A percentile compares a stretch with the other conserved stretches of the same genome.
Evolutionary conservation across 805 yeast species (phyloP).

Genomic region (Ogataea trehaloabstinens): DNA sequence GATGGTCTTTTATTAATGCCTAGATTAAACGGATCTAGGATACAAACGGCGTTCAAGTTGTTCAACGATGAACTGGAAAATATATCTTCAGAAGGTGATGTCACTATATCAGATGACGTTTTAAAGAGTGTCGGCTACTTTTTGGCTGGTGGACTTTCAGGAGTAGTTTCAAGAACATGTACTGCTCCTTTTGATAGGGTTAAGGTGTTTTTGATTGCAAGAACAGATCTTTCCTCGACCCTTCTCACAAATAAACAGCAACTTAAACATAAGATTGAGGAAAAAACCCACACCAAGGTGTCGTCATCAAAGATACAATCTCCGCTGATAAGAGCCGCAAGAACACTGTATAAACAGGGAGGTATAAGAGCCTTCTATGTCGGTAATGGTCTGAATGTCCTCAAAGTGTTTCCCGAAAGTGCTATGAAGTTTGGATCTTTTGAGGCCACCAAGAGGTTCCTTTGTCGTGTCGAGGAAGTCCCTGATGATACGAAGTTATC

Average conservation of each 20-base stretch:
- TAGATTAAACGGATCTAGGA: slow-evolving; percentile 69
- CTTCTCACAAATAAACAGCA: slow-evolving; percentile 54
- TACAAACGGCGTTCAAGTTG: slow-evolving; percentile 76
- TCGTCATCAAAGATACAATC: slow-evolving; percentile 54
- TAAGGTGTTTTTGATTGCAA: slow-evolving; percentile 89
- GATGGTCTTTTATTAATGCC: slow-evolving; percentile 84
- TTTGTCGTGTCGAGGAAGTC: slow-evolving; percentile 75
- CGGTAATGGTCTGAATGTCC: slow-evolving; percentile 90
- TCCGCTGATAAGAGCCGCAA: slow-evolving; percentile 77
- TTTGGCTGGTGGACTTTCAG: slow-evolving; percentile 92
- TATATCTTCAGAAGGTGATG: slow-evolving; percentile 88
- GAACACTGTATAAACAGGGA: slow-evolving; percentile 80
- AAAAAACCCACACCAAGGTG: slow-evolving; percentile 40
- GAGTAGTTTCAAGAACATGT: slow-evolving; percentile 92
- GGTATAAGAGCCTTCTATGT: slow-evolving; percentile 88
- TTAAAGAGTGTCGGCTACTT: slow-evolving; percentile 86
- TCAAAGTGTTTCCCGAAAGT: slow-evolving; percentile 94
- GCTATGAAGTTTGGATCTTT: slow-evolving; percentile 97
- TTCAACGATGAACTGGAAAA: slow-evolving; percentile 77
- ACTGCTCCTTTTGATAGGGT: slow-evolving; percentile 97
- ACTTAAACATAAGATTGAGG: slow-evolving; percentile 31
- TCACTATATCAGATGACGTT: slow-evolving; percentile 75
- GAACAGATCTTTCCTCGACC: slow-evolving; percentile 77
- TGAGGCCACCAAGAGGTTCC: slow-evolving; percentile 75
- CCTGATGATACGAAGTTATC: slow-evolving; percentile 69